Percentiles rank a stretch among this genome's conserved stretches.
These are phyloP conservation scores for Populus euphratica DNA, from an alignment of 345 rosid genomes.

Conservation along the genomic window DNA sequence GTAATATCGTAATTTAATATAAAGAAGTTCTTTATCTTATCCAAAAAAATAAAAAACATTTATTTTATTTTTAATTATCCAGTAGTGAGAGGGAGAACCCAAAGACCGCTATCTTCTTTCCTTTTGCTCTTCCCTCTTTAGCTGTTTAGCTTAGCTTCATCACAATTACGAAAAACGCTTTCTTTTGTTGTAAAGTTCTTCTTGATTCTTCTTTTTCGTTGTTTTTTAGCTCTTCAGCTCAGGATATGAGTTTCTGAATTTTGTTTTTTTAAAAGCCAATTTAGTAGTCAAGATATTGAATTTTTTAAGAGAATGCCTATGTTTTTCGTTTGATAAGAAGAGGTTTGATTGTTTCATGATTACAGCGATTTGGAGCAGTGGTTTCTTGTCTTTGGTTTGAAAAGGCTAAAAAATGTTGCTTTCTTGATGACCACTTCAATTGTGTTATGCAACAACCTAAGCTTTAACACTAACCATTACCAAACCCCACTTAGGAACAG, in stretches of 20 bases:
- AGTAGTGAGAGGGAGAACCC: neutral
- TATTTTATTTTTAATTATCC: too few species aligned
- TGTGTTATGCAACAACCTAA: constrained; percentile 43
- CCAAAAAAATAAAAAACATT: too few species aligned
- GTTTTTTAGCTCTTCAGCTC: too few species aligned
- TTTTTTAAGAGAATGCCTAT: neutral
- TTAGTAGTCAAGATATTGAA: neutral
- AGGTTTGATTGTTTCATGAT: neutral
- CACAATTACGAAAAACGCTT: neutral
- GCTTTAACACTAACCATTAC: constrained; percentile 31
- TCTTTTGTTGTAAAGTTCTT: neutral
- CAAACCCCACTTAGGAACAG: constrained; percentile 13
- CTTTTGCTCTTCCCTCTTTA: neutral
- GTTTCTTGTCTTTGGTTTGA: neutral
- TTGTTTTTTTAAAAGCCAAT: neutral
- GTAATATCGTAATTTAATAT: too few species aligned
- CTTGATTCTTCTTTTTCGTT: neutral
- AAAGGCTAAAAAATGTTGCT: neutral
- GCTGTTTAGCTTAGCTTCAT: neutral
- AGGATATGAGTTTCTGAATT: neutral
- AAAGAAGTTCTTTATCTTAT: too few species aligned
- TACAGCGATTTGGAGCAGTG: neutral
- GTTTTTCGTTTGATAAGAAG: neutral
- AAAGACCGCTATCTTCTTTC: neutral
- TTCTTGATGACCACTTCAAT: constrained; percentile 70